Evolutionary conservation across 2,329 filamentous ascomycete species (phyloP).

Genomic region (Elsinoe batatas): DNA sequence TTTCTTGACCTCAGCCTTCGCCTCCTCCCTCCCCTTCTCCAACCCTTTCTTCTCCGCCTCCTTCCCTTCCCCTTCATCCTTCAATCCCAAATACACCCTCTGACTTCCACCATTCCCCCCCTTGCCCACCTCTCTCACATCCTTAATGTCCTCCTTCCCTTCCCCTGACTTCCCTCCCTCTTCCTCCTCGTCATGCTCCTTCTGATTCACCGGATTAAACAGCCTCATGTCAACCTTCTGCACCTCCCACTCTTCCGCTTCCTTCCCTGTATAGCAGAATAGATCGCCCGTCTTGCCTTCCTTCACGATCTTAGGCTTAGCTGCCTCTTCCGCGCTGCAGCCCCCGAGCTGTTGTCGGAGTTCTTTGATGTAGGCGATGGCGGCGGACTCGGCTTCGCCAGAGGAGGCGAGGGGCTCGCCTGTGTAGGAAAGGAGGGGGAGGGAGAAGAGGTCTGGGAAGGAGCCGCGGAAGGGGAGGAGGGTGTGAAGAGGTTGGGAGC

Average conservation of each 20-base stretch:
- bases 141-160: not conserved
- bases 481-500: conserved; percentile 35
- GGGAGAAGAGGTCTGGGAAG: conserved; percentile 37
- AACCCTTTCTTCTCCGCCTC: conserved; percentile 43
- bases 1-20: conserved; percentile 31
- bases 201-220: not conserved
- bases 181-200: not conserved
- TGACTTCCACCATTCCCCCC: conserved; percentile 39
- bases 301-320: conserved; percentile 25
- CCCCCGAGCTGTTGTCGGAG: conserved; percentile 60
- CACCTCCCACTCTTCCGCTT: conserved; percentile 16
- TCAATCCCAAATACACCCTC: conserved; percentile 78
- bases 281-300: conserved; percentile 47
- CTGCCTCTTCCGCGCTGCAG: conserved; percentile 40
- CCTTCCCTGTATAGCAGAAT: conserved; percentile 47
- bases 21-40: conserved; percentile 26
- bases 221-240: conserved; percentile 3
- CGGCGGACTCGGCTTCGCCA: conserved; percentile 34
- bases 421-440: conserved; percentile 56
- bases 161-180: not conserved
- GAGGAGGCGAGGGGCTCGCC: conserved; percentile 40
- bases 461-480: conserved; percentile 40
- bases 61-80: conserved; percentile 64
- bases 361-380: conserved; percentile 43
- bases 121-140: not conserved